Evolutionary conservation across 176 grass and related monocot species (phyloP).

Genomic region (Areca catechu): DNA sequence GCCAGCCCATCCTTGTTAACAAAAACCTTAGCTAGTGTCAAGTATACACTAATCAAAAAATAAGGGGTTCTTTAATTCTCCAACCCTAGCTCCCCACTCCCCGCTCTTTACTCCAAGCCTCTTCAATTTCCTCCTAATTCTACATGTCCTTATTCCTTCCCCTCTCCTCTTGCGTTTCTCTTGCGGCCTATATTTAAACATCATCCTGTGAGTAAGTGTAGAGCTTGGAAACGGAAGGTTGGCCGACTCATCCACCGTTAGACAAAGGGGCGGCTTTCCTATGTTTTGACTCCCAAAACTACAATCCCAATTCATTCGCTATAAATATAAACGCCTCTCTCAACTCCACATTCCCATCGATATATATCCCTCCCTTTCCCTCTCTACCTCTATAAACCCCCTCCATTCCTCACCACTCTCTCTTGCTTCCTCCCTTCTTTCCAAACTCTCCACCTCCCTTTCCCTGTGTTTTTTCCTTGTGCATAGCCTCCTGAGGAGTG

Average conservation of each 20-base stretch:
- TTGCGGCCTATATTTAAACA: constrained; percentile 1
- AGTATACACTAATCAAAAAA: too few species aligned
- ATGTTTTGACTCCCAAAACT: background rate
- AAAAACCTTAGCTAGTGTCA: too few species aligned
- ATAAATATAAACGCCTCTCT: background rate
- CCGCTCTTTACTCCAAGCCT: constrained; percentile 15
- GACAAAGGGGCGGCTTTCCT: background rate
- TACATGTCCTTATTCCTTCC: background rate
- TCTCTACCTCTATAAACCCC: too few species aligned
- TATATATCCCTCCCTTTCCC: too few species aligned
- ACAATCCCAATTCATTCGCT: background rate
- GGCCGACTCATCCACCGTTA: constrained; percentile 1
- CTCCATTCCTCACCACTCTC: too few species aligned
- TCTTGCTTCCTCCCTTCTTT: too few species aligned
- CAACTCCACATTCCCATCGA: too few species aligned
- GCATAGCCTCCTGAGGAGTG: too few species aligned
- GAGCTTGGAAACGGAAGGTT: constrained; percentile 2
- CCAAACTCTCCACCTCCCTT: too few species aligned
- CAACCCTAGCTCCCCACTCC: too few species aligned
- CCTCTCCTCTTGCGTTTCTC: constrained; percentile 6
- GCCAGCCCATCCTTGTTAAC: too few species aligned
- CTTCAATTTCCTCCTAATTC: constrained; percentile 9
- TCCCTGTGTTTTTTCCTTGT: background rate
- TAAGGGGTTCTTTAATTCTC: too few species aligned
- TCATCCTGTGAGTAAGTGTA: constrained; percentile 1